Evolutionary conservation across 176 grass and related monocot genomes (phyloP).

Genomic region (Saccharum spontaneum): DNA sequence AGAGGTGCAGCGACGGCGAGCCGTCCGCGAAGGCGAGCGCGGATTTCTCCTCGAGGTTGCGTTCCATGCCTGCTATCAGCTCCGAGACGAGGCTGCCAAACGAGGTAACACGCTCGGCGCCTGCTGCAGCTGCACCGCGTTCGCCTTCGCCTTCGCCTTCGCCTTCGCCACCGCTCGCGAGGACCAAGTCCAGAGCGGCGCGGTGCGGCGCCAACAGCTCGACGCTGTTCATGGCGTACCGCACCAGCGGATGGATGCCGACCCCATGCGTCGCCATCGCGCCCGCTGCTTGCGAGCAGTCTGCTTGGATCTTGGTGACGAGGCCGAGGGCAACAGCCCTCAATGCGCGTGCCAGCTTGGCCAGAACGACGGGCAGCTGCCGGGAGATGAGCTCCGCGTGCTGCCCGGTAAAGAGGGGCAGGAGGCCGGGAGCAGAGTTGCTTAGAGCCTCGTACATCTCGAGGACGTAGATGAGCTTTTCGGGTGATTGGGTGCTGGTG

Average conservation of each 20-base stretch:
- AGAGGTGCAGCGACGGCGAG: slow-evolving; percentile 8
- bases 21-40: not conserved
- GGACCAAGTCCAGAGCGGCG: not conserved
- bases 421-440: not conserved
- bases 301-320: not conserved
- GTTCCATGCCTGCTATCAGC: slow-evolving; percentile 9
- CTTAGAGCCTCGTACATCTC: slow-evolving; percentile 15
- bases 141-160: not conserved
- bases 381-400: slow-evolving; percentile 2
- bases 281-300: not conserved
- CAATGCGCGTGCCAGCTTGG: slow-evolving; percentile 19
- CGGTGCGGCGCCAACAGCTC: slow-evolving; percentile 11
- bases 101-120: not conserved
- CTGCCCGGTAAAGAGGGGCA: not conserved
- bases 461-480: slow-evolving; percentile 33
- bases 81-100: not conserved
- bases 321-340: not conserved
- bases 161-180: not conserved
- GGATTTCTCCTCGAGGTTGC: slow-evolving; percentile 12
- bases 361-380: not conserved
- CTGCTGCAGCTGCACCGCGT: not conserved
- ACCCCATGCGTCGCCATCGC: not conserved
- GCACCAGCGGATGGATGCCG: slow-evolving; percentile 27
- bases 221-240: slow-evolving; percentile 22
- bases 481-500: not conserved